These are phyloP conservation scores for Trichoderma atroviride DNA, from an alignment of 2,329 filamentous ascomycete species.

Conservation along the genomic window DNA sequence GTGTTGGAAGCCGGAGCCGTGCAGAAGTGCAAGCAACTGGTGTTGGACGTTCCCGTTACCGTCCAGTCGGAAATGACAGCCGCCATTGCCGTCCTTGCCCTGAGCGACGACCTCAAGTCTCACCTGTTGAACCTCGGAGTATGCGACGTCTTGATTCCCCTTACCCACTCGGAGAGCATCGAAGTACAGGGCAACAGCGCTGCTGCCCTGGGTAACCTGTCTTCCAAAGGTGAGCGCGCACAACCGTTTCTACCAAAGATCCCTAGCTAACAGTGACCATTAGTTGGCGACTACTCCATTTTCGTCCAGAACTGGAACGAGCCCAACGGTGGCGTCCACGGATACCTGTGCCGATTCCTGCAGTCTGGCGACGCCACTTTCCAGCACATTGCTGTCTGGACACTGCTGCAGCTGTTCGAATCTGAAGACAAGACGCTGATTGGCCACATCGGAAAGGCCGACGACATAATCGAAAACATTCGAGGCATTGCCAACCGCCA, in stretches of 20 bases:
- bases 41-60: conserved; percentile 87
- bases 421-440: conserved; percentile 92
- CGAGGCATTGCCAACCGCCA: conserved; percentile 87
- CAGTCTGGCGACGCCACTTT: conserved; percentile 95
- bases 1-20: conserved; percentile 95
- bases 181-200: conserved; percentile 99
- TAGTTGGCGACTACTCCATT: conserved; percentile 94
- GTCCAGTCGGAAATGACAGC: conserved; percentile 99
- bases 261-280: conserved; percentile 6
- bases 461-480: conserved; percentile 90
- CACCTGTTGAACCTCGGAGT: conserved; percentile 89
- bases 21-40: conserved; percentile 97
- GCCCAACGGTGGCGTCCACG: conserved; percentile 91
- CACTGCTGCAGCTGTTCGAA: conserved; percentile 89
- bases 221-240: conserved; percentile 77
- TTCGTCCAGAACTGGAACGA: conserved; percentile 94
- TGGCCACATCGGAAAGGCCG: conserved; percentile 82
- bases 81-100: conserved; percentile 92
- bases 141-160: conserved; percentile 92
- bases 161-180: conserved; percentile 93
- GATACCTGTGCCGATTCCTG: conserved; percentile 90
- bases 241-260: too few relatives aligned
- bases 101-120: conserved; percentile 94
- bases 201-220: conserved; percentile 91
- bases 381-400: conserved; percentile 99